Conservation (phyloP, 2,329 filamentous ascomycete genomes). For the Fusarium devonianum region DNA sequence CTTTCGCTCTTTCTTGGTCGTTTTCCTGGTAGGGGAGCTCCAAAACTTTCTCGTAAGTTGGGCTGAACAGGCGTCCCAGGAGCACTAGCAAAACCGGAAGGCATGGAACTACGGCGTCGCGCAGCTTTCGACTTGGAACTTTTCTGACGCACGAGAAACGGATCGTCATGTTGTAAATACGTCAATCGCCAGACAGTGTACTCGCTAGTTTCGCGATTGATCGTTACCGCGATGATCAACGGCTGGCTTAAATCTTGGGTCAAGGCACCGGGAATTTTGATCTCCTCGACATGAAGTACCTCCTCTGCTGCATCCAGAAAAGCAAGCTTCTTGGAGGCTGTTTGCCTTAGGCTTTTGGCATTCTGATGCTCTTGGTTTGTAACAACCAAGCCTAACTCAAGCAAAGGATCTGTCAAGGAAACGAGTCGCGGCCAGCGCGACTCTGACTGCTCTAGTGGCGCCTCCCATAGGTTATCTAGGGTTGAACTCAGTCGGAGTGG, state of each 20-base stretch:
- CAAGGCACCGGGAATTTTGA: constrained; percentile 61
- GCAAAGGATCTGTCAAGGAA: constrained; percentile 83
- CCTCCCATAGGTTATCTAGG: constrained; percentile 65
- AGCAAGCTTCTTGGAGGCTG: constrained; percentile 50
- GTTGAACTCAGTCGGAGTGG: constrained; percentile 61
- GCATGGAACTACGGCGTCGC: constrained; percentile 69
- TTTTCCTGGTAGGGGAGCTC: constrained; percentile 63
- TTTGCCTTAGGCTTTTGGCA: constrained; percentile 42
- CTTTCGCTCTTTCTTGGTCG: constrained; percentile 60
- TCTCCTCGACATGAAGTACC: constrained; percentile 80
- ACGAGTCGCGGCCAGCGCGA: constrained; percentile 78
- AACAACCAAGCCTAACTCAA: constrained; percentile 85
- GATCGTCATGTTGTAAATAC: constrained; percentile 74
- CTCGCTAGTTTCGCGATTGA: constrained; percentile 76
- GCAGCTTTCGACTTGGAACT: constrained; percentile 55
- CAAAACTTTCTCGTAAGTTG: constrained; percentile 79
- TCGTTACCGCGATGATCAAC: constrained; percentile 79
- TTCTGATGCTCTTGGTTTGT: constrained; percentile 57
- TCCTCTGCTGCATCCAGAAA: constrained; percentile 81
- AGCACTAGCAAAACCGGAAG: constrained; percentile 74
- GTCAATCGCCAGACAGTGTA: constrained; percentile 87
- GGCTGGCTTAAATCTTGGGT: constrained; percentile 51
- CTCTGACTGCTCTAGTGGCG: constrained; percentile 59
- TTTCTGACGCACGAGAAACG: constrained; percentile 56
- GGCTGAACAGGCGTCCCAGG: constrained; percentile 78